Base-by-base conservation (phyloP, 75 land plant species). In the Selaginella moellendorffii region DNA sequence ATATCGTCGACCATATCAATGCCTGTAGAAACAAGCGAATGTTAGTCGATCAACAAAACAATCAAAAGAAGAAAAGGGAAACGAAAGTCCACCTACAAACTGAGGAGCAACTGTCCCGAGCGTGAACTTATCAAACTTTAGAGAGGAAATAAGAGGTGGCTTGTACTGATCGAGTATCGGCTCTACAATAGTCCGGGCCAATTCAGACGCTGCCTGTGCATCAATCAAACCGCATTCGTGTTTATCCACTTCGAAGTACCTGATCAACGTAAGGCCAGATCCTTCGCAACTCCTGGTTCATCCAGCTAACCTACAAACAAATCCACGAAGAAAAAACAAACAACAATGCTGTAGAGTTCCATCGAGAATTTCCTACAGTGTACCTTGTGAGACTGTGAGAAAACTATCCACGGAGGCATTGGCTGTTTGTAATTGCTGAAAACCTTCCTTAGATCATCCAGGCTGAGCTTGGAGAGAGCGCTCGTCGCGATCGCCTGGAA, bases 81-180 rank as follows among this genome's bases (percentile, higher is more conserved):
- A 51, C 23, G 17, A 66, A 80, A 31, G 31, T 5, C 10, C 14
- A 92, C 97, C 97, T 72, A 83, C 80, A 52, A 88, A 85, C 28
- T 85, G 86, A 27, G 97, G 97, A 29, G 97, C 87, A 63, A 92
- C 84, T 24, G 97, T 85, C 18, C 97, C 97, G 60, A 92, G 87
- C 20, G 97, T 88, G 8, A 92, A 71, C 75, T 82, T 88, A 19
- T 85, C 76, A 68, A 92, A 92, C 26, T 60, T 83, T 2, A 92
- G 74, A 28, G 89, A 79, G 9, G 82, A 64, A 30, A 90, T 63
- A 24, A 83, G 51, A 9, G 70, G 26, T 53, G 97, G 86, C 68
- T 72, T 83, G 64, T 92, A 88, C 64, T 71, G 79, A 25, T 88
- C 97, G 23, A 92, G 69, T 63, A 79, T 54, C n/a, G 97, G 97